Evolutionary conservation across 805 yeast species (phyloP), one percentile per base, ranked within the genome.

Genomic region (Jamesozyma gamospora): DNA sequence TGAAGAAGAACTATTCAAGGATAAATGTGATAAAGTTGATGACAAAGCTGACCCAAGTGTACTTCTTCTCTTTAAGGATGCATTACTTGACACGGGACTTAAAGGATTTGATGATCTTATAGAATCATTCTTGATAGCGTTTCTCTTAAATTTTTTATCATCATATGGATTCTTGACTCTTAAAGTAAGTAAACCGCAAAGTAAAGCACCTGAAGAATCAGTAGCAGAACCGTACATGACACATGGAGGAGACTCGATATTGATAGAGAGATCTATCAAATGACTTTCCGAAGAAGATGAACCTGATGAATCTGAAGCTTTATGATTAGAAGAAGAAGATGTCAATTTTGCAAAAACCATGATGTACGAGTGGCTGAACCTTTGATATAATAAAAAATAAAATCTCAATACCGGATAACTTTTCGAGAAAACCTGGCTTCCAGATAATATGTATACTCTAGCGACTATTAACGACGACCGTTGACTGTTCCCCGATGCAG

Each of bases 241-340:
- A 29, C 88, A 70, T 0, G 99, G 98, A 1, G 97, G 97, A 2
- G 94, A 80, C 56, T 92, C 99, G 17, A 92, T 66, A 29, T 70
- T 69, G 27, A 88, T 70, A 1, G 77, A 56, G 11, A 84, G 60
- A 27, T 71, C 66, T 27, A 72, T 58, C 1, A 73, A 72, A 28
- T 58, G 29, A 11, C 14, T 15, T 3, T 25, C 14, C 21, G 30
- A 15, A 10, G 15, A 21, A 3, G 21, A n/a, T n/a, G 16, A n/a
- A 12, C 9, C n/a, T 11, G 13, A 14, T 18, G 29, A 21, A 3
- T 26, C 26, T 9, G 29, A 6, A 9, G 38, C 2, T 12, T 9
- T 28, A 14, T 28, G 16, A 12, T 24, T 13, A 10, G 36, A 15
- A 25, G 13, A 4, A 10, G 30, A 25, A 25, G 37, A n/a, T 3